Conservation (phyloP, 1,139 yeast species). For the Suhomyces kunorum region DNA sequence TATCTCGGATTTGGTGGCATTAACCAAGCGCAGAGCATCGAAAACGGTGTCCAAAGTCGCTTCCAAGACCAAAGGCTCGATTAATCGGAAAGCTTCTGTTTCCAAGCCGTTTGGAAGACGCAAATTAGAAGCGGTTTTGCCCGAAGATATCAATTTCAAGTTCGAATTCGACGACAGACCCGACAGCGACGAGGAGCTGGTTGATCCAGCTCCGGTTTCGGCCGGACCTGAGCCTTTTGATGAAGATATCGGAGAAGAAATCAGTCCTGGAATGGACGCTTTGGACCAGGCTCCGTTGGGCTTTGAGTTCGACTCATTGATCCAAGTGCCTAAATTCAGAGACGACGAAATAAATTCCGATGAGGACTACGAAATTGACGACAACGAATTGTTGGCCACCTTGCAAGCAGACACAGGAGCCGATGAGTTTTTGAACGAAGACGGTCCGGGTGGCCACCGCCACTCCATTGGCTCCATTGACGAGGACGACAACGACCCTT, state of each 20-base stretch:
- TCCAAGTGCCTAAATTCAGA: constrained; percentile 52
- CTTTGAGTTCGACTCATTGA: constrained; percentile 39
- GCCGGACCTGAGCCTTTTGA: constrained; percentile 23
- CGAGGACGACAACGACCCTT: constrained; percentile 55
- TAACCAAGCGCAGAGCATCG: constrained; percentile 9
- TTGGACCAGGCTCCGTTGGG: constrained; percentile 24
- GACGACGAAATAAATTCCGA: constrained; percentile 62
- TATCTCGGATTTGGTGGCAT: constrained; percentile 16
- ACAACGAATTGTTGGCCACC: constrained; percentile 68
- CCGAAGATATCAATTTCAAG: constrained; percentile 55
- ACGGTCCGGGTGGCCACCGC: constrained; percentile 17
- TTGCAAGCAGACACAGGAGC: constrained; percentile 55
- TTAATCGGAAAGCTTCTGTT: constrained; percentile 22
- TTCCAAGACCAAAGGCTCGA: constrained; percentile 8
- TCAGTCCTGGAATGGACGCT: constrained; percentile 24
- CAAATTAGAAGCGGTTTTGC: constrained; percentile 43
- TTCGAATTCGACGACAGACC: constrained; percentile 52
- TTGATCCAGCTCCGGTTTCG: constrained; percentile 18
- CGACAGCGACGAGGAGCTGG: constrained; percentile 20
- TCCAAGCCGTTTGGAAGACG: constrained; percentile 38
- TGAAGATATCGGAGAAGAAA: constrained; percentile 75
- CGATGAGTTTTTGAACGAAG: constrained; percentile 36
- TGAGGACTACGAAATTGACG: constrained; percentile 70
- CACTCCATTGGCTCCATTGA: constrained; percentile 51
- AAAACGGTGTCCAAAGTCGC: constrained; percentile 5